Base-by-base conservation (phyloP, 129 eudicot genomes). In the Mikania micrantha region DNA sequence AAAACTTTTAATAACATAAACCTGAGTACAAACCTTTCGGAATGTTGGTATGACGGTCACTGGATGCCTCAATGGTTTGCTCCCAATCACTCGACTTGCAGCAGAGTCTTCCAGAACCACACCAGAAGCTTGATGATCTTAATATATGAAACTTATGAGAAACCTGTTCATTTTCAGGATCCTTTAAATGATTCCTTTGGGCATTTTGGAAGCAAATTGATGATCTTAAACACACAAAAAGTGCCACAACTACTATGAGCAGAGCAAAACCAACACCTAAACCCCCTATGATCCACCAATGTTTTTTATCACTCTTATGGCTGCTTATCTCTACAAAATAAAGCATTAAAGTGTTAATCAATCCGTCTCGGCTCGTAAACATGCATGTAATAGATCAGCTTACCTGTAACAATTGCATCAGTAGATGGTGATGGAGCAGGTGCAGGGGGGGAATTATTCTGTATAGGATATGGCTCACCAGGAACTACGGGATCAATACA, bases 41-140 rank as follows among this genome's bases (percentile, higher is more conserved):
- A 75, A 93, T 79, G 77, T 82, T 88, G 64, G 78, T 82, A 73
- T 86, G 87, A 28, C 85, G 87, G 29, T 85, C 82, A 60, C 86
- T 89, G 63, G 95, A 66, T 70, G 82, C 96, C 69, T 85, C 90
- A 58, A 64, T 65, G 7, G 80, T 80, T 27, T 79, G 90, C 60
- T 76, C 73, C 80, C 74, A 63, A 29, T 87, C 95, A 52, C 69
- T 77, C 42, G 96, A 76, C 47, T 81, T 88, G 83, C 82, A 67
- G 79, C 94, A 85, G 39, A 72, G 74, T 79, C 96, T 93, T 56
- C 95, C 90, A 19, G 99, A 93, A 75, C 90, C 86, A 80, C 99
- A 89, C 77, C 95, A 93, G 69, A 86, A 84, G 65, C 96, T 89
- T 19, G 83, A 79, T 12, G 75, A 84, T 16, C 90, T 89, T 15